A percentile compares a stretch with the other conserved stretches of the same genome.
Evolutionary conservation across 2,329 filamentous ascomycete genomes (phyloP).

Genomic region (Malbranchea cinnamomea): DNA sequence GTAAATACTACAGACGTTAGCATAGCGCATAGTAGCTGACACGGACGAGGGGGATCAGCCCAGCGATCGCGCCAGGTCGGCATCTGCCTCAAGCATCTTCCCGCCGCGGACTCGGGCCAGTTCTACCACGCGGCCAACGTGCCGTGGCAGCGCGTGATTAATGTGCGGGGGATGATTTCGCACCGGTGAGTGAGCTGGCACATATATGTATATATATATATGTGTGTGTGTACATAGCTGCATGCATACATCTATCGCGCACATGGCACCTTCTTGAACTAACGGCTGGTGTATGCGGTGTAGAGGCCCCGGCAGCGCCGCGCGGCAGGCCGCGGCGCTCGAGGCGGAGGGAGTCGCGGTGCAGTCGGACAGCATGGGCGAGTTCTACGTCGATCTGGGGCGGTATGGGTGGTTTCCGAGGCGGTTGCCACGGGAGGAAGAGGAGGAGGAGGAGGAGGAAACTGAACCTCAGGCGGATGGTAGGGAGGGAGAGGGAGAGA

Average conservation of each 20-base stretch:
- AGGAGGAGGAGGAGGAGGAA: conserved; percentile 7
- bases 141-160: conserved; percentile 90
- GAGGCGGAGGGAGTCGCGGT: conserved; percentile 29
- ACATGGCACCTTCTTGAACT: too few relatives aligned
- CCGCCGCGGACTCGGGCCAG: conserved; percentile 33
- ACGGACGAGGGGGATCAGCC: conserved; percentile 31
- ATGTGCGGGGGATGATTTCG: conserved; percentile 72
- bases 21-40: conserved; percentile 4
- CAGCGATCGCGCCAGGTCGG: conserved; percentile 73
- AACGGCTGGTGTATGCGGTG: too few relatives aligned
- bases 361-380: conserved; percentile 27
- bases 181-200: conserved; percentile 45
- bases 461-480: conserved; percentile 33
- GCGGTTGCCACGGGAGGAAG: conserved; percentile 32
- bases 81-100: conserved; percentile 74
- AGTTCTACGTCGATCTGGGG: conserved; percentile 28
- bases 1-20: conserved; percentile 3
- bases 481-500: conserved; percentile 5
- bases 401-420: conserved; percentile 36
- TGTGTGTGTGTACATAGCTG: background rate
- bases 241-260: background rate
- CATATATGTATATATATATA: background rate
- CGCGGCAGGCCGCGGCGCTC: conserved; percentile 27
- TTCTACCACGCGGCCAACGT: conserved; percentile 63
- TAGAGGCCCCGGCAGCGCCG: conserved; percentile 27